Conservation (phyloP, 257 asterid species). For the Knoxia roxburghii region DNA sequence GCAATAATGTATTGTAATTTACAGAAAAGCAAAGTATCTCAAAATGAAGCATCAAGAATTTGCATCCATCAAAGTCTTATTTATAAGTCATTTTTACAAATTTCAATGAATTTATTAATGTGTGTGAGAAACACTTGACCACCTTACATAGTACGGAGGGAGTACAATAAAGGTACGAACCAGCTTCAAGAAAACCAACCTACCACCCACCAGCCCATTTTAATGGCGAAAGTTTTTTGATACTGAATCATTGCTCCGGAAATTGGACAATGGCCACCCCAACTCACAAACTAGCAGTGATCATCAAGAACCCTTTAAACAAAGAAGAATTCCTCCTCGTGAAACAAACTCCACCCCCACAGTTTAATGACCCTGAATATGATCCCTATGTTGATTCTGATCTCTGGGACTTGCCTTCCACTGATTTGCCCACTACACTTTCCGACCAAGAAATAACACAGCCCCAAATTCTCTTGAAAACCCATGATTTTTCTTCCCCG, state of each 20-base stretch:
- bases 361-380: constrained; percentile 72
- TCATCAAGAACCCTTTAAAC: constrained; percentile 50
- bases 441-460: constrained; percentile 11
- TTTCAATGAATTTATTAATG: no score
- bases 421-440: constrained; percentile 31
- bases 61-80: no score
- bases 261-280: constrained; percentile 13
- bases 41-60: no score
- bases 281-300: constrained; percentile 46
- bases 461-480: constrained; percentile 28
- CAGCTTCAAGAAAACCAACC: no score
- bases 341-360: constrained; percentile 66
- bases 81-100: no score
- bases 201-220: no score
- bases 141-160: no score
- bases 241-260: neutral
- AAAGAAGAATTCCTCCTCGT: constrained; percentile 47
- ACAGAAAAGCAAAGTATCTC: no score
- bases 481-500: constrained; percentile 21
- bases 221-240: no score
- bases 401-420: constrained; percentile 88
- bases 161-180: no score
- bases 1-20: no score
- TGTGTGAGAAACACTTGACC: no score
- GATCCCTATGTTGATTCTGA: constrained; percentile 69